Evolutionary conservation across 805 yeast genomes (phyloP).

Genomic region (Grigorovia yakushimaensis): DNA sequence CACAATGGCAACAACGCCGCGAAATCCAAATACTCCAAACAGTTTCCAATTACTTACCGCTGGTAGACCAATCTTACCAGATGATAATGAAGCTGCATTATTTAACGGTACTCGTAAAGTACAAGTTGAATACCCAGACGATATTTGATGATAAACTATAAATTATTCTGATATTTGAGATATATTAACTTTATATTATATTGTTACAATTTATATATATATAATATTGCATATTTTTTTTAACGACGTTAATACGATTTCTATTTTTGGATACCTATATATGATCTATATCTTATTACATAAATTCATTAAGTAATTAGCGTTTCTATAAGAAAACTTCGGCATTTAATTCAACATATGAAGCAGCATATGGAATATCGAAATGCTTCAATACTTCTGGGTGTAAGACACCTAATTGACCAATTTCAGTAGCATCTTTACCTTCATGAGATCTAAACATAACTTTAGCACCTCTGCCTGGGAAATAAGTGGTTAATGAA

Average conservation of each 20-base stretch:
- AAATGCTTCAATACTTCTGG: constrained; percentile 84
- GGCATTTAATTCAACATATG: constrained; percentile 81
- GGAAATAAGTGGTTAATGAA: constrained; percentile 70
- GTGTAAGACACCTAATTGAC: constrained; percentile 88
- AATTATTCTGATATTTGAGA: too few relatives aligned
- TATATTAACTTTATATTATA: background rate
- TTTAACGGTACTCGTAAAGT: constrained; percentile 9
- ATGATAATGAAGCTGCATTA: constrained; percentile 21
- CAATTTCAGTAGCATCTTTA: constrained; percentile 51
- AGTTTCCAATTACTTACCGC: constrained; percentile 24
- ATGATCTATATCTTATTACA: background rate
- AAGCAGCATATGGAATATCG: constrained; percentile 88
- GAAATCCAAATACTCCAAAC: constrained; percentile 8
- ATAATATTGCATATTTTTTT: too few relatives aligned
- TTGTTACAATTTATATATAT: too few relatives aligned
- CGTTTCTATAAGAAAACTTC: constrained; percentile 61
- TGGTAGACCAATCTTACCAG: constrained; percentile 22
- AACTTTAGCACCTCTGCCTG: constrained; percentile 93
- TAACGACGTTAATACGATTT: background rate
- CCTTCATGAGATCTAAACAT: constrained; percentile 59
- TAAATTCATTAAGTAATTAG: background rate
- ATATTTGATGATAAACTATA: constrained; percentile 13
- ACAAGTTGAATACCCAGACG: constrained; percentile 25
- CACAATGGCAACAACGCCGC: constrained; percentile 1
- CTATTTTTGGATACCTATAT: background rate